Evolutionary conservation across 169 alveolate species (phyloP).

Genomic region (Eimeria acervulina): DNA sequence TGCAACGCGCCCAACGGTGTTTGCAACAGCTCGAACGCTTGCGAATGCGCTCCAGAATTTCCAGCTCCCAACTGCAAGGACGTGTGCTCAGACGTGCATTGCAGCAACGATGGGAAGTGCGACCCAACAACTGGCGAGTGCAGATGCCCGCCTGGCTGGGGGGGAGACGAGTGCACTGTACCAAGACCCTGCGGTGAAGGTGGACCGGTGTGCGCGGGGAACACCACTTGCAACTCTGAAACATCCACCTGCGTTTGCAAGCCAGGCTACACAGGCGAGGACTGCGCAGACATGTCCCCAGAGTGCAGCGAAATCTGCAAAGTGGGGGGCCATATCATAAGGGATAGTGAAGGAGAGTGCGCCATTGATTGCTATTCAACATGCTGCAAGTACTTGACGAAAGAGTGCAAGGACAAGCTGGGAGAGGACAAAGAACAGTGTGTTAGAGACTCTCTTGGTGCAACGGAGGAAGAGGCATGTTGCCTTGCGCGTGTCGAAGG

Average conservation of each 20-base stretch:
- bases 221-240: constrained; percentile 37
- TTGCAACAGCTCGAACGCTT: constrained; percentile 39
- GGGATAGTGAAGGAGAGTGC: constrained; percentile 40
- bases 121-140: constrained; percentile 65
- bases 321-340: constrained; percentile 25
- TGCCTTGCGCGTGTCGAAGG: constrained; percentile 68
- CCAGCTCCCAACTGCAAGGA: constrained; percentile 73
- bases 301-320: constrained; percentile 66
- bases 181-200: constrained; percentile 29
- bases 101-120: constrained; percentile 76
- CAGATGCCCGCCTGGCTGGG: constrained; percentile 72
- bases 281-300: constrained; percentile 1
- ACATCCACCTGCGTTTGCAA: constrained; percentile 34
- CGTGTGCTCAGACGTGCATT: constrained; percentile 48
- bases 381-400: constrained; percentile 67
- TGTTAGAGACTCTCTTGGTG: constrained; percentile 18
- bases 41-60: constrained; percentile 63
- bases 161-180: constrained; percentile 40
- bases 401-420: background rate
- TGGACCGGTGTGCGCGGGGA: constrained; percentile 60
- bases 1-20: constrained; percentile 70
- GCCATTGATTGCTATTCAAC: constrained; percentile 56
- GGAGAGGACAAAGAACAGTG: constrained; percentile 39
- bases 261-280: constrained; percentile 70
- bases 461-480: constrained; percentile 56